Evolutionary conservation across 2,329 filamentous ascomycete genomes (phyloP), one percentile per base, ranked within the genome.

Genomic region (Botrytis paeoniae): DNA sequence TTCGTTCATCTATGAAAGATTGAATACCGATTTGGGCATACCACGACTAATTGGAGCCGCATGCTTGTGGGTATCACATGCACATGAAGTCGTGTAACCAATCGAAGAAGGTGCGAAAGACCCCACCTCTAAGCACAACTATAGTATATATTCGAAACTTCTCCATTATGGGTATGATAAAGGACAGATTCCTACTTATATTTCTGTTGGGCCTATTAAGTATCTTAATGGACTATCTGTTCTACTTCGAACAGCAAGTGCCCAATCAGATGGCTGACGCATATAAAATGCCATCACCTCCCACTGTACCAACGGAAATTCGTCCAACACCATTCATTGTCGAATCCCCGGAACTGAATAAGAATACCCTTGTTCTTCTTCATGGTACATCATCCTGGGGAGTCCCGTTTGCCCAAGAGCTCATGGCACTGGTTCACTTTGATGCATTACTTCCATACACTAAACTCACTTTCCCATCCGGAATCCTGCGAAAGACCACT

Each of bases 311-410:
- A 51, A 32, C 62, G 29, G 22, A 65, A 48, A 12, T 35, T 20
- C 66, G 69, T 4, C 70, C 75, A 9, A 8, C 20, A 59, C 76
- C 75, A 35, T 73, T 77, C 70, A 75, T 79, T 18, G 70, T 77
- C 14, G 69, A 65, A 22, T 54, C 73, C n/a, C 51, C 54, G 41
- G 80, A 83, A 57, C 81, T 77, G 0, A 82, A 84, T 66, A 74
- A 64, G 12, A 70, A 69, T 4, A 82, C 82, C 3, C 63, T 84
- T 43, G 82, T 84, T 43, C 77, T 84, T 69, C 81, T 84, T n/a
- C 83, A 85, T 68, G 83, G 83, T 29, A 81, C 81, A 48, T 83
- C 83, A 41, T 81, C 79, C 51, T 79, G 78, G 32, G 81, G 80
- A 29, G 73, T 78, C 6, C 75, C 76, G 22, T 83, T 85, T 60